Evolutionary conservation across 1,139 yeast genomes (phyloP).

Genomic region (Kodamaea arcana): DNA sequence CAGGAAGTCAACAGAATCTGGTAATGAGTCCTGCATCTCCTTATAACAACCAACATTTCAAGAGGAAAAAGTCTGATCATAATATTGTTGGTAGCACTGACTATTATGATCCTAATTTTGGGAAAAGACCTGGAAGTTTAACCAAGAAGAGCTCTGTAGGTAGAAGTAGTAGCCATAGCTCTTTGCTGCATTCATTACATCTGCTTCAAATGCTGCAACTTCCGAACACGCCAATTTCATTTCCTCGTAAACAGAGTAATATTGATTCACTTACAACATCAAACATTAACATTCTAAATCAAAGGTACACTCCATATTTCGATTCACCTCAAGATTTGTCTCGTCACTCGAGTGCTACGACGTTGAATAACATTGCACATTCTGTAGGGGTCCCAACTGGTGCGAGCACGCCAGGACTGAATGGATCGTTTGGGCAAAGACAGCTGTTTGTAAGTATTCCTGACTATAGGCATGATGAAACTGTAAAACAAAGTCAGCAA

Average conservation of each 20-base stretch:
- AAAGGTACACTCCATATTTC: slow-evolving; percentile 23
- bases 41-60: slow-evolving; percentile 29
- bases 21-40: slow-evolving; percentile 7
- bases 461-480: slow-evolving; percentile 3
- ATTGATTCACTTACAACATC: slow-evolving; percentile 24
- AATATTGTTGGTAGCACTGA: slow-evolving; percentile 15
- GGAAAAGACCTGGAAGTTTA: slow-evolving; percentile 12
- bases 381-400: slow-evolving; percentile 11
- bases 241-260: slow-evolving; percentile 1
- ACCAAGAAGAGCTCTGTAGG: background rate
- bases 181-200: slow-evolving; percentile 8
- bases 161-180: background rate
- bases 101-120: slow-evolving; percentile 12
- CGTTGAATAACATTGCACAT: slow-evolving; percentile 7
- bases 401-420: slow-evolving; percentile 25
- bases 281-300: slow-evolving; percentile 27
- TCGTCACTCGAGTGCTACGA: slow-evolving; percentile 14
- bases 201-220: slow-evolving; percentile 8
- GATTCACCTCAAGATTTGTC: slow-evolving; percentile 15
- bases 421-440: slow-evolving; percentile 4
- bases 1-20: slow-evolving; percentile 1
- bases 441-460: slow-evolving; percentile 8
- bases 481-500: background rate
- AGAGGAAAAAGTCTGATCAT: slow-evolving; percentile 41
- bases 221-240: slow-evolving; percentile 1